These are phyloP conservation scores for Cryptococcus sp. DNA, from an alignment of 1,284 basidiomycete species.

Conservation along the genomic window DNA sequence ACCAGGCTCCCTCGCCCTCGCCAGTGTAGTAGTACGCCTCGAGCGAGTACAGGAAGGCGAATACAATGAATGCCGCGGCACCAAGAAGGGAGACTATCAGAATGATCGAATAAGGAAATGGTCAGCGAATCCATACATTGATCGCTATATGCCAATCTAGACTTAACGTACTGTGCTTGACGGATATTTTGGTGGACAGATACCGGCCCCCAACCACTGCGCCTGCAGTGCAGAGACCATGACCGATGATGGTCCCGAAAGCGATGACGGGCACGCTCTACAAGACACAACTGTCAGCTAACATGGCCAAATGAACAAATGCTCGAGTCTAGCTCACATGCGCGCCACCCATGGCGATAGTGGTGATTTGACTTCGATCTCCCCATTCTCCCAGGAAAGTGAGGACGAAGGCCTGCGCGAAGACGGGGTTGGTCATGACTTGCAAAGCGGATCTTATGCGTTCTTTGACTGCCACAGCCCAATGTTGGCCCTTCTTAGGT, in stretches of 20 bases:
- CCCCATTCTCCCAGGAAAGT: conserved; percentile 99
- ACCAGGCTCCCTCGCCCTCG: too few relatives aligned
- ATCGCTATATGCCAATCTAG: not conserved
- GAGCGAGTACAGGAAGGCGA: conserved; percentile 73
- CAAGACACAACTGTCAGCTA: not conserved
- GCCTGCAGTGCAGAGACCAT: conserved; percentile 81
- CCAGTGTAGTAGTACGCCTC: conserved; percentile 58
- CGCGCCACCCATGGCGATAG: conserved; percentile 92
- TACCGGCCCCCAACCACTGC: conserved; percentile 90
- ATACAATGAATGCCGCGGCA: conserved; percentile 77
- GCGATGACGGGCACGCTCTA: conserved; percentile 79
- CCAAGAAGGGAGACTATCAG: conserved; percentile 78
- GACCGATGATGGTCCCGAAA: conserved; percentile 85
- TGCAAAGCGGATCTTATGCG: conserved; percentile 79
- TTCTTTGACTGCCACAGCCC: conserved; percentile 55
- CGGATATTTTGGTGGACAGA: conserved; percentile 88
- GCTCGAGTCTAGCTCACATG: conserved; percentile 66
- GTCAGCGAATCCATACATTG: not conserved
- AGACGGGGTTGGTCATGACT: conserved; percentile 84
- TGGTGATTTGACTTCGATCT: conserved; percentile 94
- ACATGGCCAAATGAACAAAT: conserved; percentile 2
- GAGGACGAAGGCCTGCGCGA: conserved; percentile 91
- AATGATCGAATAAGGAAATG: not conserved
- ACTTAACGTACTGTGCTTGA: conserved; percentile 79
- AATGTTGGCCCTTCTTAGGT: conserved; percentile 13